phyloP scores from a whole-genome alignment of 768 basidiomycete species.

The Leucocoprinus leucothites region DNA sequence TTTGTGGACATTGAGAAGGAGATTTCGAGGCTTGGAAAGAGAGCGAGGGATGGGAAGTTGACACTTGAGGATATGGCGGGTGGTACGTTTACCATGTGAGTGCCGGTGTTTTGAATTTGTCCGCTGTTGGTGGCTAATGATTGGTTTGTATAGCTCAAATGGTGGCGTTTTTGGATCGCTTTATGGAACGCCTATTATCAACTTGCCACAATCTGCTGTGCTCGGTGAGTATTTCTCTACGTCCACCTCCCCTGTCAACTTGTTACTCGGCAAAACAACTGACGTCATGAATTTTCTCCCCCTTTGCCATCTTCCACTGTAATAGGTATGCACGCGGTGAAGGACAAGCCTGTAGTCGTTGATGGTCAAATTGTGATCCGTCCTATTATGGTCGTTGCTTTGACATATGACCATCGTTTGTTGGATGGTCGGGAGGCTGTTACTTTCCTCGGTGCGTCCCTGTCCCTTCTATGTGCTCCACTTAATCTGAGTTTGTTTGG shows the following conservation, averaged over 20 bases:
- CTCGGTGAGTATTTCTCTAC: conserved; percentile 55
- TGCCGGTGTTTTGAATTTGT: neutral
- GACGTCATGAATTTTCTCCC: neutral
- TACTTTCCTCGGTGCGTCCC: conserved; percentile 87
- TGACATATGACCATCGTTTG: conserved; percentile 94
- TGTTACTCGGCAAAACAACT: neutral
- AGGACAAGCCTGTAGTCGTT: conserved; percentile 86
- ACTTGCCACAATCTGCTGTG: conserved; percentile 92
- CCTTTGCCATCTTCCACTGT: too few species aligned
- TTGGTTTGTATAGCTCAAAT: conserved; percentile 79
- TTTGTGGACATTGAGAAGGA: conserved; percentile 92
- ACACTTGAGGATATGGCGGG: conserved; percentile 98
- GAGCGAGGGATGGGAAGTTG: conserved; percentile 91
- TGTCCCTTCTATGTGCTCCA: neutral
- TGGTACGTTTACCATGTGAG: conserved; percentile 97
- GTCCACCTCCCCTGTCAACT: neutral
- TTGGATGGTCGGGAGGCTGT: conserved; percentile 95
- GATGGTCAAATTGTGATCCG: conserved; percentile 95
- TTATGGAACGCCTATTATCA: conserved; percentile 98
- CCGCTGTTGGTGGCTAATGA: conserved; percentile 3
- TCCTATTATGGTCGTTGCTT: conserved; percentile 93
- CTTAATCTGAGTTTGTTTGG: neutral
- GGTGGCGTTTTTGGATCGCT: conserved; percentile 98
- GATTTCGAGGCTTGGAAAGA: conserved; percentile 87
- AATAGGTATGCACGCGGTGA: conserved; percentile 94